Evolutionary conservation across 257 asterid genomes (phyloP).

Genomic region (Fraxinus pennsylvanica): DNA sequence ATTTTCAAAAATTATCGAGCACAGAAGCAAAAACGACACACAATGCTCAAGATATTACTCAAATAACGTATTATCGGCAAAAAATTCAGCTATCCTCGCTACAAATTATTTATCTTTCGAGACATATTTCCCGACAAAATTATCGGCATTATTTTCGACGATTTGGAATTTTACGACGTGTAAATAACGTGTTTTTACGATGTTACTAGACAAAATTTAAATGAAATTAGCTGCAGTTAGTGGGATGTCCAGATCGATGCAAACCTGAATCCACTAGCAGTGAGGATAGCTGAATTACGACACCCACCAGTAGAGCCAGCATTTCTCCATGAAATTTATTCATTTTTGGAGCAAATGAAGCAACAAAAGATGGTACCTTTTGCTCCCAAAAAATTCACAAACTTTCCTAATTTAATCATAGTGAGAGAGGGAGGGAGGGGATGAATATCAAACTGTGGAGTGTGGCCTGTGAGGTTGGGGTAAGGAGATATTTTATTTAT

Average conservation of each 20-base stretch:
- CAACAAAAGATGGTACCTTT: background rate
- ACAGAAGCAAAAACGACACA: background rate
- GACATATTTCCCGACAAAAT: background rate
- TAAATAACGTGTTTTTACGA: too few relatives aligned
- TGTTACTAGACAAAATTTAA: too few relatives aligned
- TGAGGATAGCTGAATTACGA: background rate
- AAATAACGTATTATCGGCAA: background rate
- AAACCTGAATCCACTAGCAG: background rate
- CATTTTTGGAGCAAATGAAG: background rate
- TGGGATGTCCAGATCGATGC: background rate
- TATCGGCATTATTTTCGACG: too few relatives aligned
- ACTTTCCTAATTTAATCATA: background rate
- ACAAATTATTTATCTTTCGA: background rate
- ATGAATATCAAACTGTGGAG: too few relatives aligned
- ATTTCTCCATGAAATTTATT: background rate
- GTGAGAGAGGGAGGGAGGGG: too few relatives aligned
- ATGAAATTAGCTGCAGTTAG: background rate
- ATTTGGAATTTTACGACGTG: too few relatives aligned
- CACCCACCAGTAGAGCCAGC: background rate
- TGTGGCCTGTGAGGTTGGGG: too few relatives aligned
- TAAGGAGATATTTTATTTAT: too few relatives aligned
- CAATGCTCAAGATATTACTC: conserved; percentile 27
- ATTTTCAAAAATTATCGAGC: conserved; percentile 20
- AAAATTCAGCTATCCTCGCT: background rate
- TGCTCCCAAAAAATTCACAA: background rate